Percentiles rank a stretch among this genome's conserved stretches.
phyloP scores from a whole-genome alignment of 768 basidiomycete species.

The Plicaturopsis crispa region DNA sequence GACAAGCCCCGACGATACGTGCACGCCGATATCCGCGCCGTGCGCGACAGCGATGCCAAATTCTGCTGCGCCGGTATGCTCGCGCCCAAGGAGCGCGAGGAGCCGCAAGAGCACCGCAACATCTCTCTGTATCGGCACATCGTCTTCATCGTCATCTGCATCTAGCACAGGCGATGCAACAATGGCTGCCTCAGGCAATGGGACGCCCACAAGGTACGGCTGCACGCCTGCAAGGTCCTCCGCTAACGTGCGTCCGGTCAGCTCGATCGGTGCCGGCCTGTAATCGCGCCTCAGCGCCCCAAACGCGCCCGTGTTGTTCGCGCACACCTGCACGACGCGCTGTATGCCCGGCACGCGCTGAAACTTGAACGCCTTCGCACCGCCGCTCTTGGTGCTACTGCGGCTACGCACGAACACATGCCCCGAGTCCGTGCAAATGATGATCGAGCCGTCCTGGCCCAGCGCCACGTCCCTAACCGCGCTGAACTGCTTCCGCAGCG shows the following conservation, averaged over 20 bases:
- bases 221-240: slow-evolving; percentile 61
- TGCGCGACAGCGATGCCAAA: slow-evolving; percentile 17
- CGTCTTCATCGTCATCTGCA: slow-evolving; percentile 27
- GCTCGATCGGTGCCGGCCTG: slow-evolving; percentile 42
- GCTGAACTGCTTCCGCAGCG: slow-evolving; percentile 78
- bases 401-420: slow-evolving; percentile 86
- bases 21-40: slow-evolving; percentile 60
- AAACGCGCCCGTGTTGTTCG: slow-evolving; percentile 83
- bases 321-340: slow-evolving; percentile 76
- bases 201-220: slow-evolving; percentile 43
- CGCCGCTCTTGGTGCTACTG: slow-evolving; percentile 20
- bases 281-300: slow-evolving; percentile 78
- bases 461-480: slow-evolving; percentile 86
- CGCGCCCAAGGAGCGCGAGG: slow-evolving; percentile 3
- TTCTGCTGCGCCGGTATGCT: slow-evolving; percentile 6
- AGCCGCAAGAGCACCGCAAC: slow-evolving; percentile 21
- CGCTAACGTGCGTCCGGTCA: slow-evolving; percentile 48
- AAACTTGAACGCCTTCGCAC: slow-evolving; percentile 61
- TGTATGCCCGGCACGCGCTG: slow-evolving; percentile 76
- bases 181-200: background rate
- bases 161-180: background rate
- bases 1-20: slow-evolving; percentile 30
- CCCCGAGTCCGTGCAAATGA: slow-evolving; percentile 91
- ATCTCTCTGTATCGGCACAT: slow-evolving; percentile 27
- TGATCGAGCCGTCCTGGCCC: slow-evolving; percentile 79